Conservation (phyloP, 495 filamentous ascomycete species). For the Talaromyces ruber region DNA sequence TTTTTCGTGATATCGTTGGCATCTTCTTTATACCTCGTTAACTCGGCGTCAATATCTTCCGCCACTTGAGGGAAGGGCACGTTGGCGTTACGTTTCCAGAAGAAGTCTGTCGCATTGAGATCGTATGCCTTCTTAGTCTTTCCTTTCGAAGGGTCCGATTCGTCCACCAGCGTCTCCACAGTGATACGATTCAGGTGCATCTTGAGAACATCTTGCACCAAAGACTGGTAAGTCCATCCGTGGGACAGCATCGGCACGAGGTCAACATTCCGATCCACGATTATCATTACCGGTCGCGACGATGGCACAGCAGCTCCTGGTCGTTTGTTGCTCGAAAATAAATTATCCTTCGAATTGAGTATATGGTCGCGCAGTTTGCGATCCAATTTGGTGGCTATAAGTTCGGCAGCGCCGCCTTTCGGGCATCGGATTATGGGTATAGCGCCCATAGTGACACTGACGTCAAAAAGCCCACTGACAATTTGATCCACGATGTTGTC, state of each 20-base stretch:
- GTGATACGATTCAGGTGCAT: conserved; percentile 97
- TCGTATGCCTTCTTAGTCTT: conserved; percentile 81
- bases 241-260: conserved; percentile 97
- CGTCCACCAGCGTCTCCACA: conserved; percentile 71
- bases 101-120: conserved; percentile 85
- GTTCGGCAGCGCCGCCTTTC: conserved; percentile 85
- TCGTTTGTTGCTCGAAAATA: conserved; percentile 58
- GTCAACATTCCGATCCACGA: conserved; percentile 92
- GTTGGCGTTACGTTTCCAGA: conserved; percentile 93
- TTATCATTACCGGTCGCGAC: conserved; percentile 74
- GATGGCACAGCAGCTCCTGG: conserved; percentile 51
- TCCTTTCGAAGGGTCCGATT: conserved; percentile 61
- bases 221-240: conserved; percentile 96
- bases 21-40: conserved; percentile 92
- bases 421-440: conserved; percentile 93
- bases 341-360: conserved; percentile 92
- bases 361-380: conserved; percentile 94
- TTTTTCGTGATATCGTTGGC: conserved; percentile 91
- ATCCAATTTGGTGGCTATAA: conserved; percentile 89
- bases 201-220: conserved; percentile 88
- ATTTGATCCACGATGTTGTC: conserved; percentile 81
- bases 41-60: conserved; percentile 87
- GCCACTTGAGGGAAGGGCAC: conserved; percentile 93
- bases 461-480: conserved; percentile 91
- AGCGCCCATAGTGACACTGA: conserved; percentile 90